phyloP scores from a whole-genome alignment of 257 asterid species.

The Penstemon barbatus region DNA sequence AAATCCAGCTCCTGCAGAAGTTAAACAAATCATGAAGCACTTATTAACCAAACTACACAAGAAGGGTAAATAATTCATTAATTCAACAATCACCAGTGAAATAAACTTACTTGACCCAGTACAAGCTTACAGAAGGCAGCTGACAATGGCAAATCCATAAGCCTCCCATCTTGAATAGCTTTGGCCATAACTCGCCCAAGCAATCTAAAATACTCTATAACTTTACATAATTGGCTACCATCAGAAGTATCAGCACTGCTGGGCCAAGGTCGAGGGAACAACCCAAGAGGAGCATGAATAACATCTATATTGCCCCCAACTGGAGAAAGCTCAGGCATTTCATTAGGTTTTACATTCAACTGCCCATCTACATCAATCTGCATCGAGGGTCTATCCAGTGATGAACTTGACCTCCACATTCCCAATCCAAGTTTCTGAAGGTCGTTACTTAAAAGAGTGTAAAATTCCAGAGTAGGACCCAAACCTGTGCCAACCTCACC shows the following conservation, averaged over 20 bases:
- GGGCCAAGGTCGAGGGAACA: conserved; percentile 93
- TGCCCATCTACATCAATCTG: conserved; percentile 45
- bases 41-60: not conserved
- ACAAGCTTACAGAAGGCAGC: conserved; percentile 76
- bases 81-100: not conserved
- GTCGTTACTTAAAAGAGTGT: conserved; percentile 89
- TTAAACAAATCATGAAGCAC: conserved; percentile 16
- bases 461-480: conserved; percentile 96
- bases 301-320: conserved; percentile 48
- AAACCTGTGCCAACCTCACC: conserved; percentile 99
- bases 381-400: conserved; percentile 45
- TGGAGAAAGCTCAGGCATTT: conserved; percentile 20
- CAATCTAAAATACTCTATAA: conserved; percentile 64
- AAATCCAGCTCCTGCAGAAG: conserved; percentile 80
- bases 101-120: conserved; percentile 72
- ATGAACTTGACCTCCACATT: conserved; percentile 77
- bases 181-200: conserved; percentile 95
- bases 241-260: conserved; percentile 62
- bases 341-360: conserved; percentile 14
- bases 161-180: conserved; percentile 98
- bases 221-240: conserved; percentile 65
- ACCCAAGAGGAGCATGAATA: conserved; percentile 76
- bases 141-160: conserved; percentile 86
- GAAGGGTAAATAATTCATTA: not conserved
- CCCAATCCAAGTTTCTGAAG: conserved; percentile 78